A percentile compares a stretch with the other conserved stretches of the same genome.
Evolutionary conservation across 2,329 filamentous ascomycete species (phyloP).

Genomic region (Neofusicoccum kwambonambiense): DNA sequence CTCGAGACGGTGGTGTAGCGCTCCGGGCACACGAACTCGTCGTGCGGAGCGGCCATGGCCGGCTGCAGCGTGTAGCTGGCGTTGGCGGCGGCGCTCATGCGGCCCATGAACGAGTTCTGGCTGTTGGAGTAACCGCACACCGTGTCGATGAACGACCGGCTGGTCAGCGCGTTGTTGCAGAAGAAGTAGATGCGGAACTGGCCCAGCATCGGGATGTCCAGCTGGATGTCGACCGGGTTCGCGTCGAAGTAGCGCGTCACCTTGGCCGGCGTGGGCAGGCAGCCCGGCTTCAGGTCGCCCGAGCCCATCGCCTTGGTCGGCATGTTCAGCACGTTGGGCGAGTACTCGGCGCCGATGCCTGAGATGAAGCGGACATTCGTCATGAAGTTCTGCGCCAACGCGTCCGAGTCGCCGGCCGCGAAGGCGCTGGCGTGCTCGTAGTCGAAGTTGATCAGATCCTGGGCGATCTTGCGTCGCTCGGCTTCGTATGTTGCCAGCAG

Average conservation of each 20-base stretch:
- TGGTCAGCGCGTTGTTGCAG: conserved; percentile 56
- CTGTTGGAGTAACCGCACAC: conserved; percentile 58
- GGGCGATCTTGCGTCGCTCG: conserved; percentile 44
- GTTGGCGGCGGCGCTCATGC: conserved; percentile 58
- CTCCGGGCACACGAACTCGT: conserved; percentile 65
- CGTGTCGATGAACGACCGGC: conserved; percentile 57
- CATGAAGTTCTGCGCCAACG: conserved; percentile 66
- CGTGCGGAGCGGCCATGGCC: conserved; percentile 57
- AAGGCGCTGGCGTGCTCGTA: conserved; percentile 52
- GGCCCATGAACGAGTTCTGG: conserved; percentile 56
- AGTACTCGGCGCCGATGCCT: conserved; percentile 68
- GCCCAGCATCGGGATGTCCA: conserved; percentile 74
- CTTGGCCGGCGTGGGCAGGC: conserved; percentile 63
- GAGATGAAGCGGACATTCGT: conserved; percentile 73
- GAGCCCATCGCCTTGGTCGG: conserved; percentile 48
- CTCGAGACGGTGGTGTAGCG: conserved; percentile 68
- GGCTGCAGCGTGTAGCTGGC: conserved; percentile 62
- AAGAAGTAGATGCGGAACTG: conserved; percentile 77
- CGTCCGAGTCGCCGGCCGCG: conserved; percentile 61
- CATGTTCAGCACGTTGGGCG: conserved; percentile 62
- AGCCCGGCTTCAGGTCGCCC: conserved; percentile 38
- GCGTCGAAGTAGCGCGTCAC: conserved; percentile 74
- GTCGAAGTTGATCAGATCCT: conserved; percentile 47
- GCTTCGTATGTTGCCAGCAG: conserved; percentile 42
- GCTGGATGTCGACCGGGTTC: conserved; percentile 74